Conservation (phyloP, 192 early-diverging fungal genomes). For the Rhizophagus prolifer region DNA sequence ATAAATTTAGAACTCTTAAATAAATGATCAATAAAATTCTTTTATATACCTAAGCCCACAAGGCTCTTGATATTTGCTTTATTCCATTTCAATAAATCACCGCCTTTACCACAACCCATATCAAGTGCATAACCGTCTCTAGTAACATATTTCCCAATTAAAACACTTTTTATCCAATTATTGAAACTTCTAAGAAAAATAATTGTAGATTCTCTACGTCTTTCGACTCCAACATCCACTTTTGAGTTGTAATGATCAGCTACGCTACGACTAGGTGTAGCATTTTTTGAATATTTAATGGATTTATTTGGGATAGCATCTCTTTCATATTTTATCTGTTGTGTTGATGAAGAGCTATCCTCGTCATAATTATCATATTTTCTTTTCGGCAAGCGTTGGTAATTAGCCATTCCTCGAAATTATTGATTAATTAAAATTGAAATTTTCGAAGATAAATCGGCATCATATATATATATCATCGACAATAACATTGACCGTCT, state of each 20-base stretch:
- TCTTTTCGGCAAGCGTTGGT: no score
- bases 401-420: no score
- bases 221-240: constrained; percentile 71
- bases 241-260: constrained; percentile 84
- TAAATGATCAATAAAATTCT: constrained; percentile 1
- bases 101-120: constrained; percentile 93
- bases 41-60: constrained; percentile 68
- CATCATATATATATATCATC: no score
- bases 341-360: neutral
- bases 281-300: neutral
- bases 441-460: no score
- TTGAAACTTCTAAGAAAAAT: constrained; percentile 88
- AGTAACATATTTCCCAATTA: constrained; percentile 70
- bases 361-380: no score
- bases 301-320: neutral
- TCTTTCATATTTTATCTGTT: neutral
- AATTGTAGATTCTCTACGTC: constrained; percentile 80
- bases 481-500: no score
- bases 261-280: constrained; percentile 37
- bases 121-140: constrained; percentile 72
- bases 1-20: neutral
- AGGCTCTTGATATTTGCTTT: constrained; percentile 72
- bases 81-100: constrained; percentile 81
- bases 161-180: constrained; percentile 94
- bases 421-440: no score